Conservation (phyloP, 768 basidiomycete genomes). For the Clavaria fumosa region DNA sequence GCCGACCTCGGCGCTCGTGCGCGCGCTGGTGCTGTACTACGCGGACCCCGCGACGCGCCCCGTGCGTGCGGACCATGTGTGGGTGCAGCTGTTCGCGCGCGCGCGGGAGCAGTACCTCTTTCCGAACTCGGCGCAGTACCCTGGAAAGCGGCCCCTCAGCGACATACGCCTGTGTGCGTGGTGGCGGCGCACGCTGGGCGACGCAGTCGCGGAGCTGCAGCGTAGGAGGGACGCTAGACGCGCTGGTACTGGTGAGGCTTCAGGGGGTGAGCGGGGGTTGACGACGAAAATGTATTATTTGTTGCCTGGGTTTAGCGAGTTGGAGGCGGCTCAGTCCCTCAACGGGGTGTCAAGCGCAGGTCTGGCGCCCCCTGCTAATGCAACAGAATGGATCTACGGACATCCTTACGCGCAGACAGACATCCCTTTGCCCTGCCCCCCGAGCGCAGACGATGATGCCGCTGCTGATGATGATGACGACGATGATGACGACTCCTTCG, state of each 20-base stretch:
- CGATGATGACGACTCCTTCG: no score
- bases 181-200: conserved; percentile 73
- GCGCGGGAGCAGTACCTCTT: conserved; percentile 90
- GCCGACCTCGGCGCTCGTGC: conserved; percentile 56
- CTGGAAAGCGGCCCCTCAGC: conserved; percentile 55
- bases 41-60: conserved; percentile 49
- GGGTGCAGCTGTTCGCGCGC: conserved; percentile 83
- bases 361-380: conserved; percentile 8
- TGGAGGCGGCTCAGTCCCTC: conserved; percentile 50
- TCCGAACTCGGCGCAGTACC: conserved; percentile 62
- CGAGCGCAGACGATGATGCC: conserved; percentile 12
- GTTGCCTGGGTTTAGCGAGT: conserved; percentile 52
- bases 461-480: no score
- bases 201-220: conserved; percentile 26
- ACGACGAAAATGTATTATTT: conserved; percentile 41
- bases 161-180: conserved; percentile 77
- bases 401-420: conserved; percentile 56
- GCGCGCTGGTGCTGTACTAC: conserved; percentile 49
- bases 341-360: conserved; percentile 20
- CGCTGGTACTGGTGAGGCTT: no score
- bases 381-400: conserved; percentile 64
- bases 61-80: conserved; percentile 37
- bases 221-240: conserved; percentile 16
- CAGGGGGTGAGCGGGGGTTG: no score
- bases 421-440: conserved; percentile 32